Percentiles rank a stretch among this genome's conserved stretches.
Evolutionary conservation across 2,329 filamentous ascomycete species (phyloP).

Genomic region (Furcasterigmium sp.): DNA sequence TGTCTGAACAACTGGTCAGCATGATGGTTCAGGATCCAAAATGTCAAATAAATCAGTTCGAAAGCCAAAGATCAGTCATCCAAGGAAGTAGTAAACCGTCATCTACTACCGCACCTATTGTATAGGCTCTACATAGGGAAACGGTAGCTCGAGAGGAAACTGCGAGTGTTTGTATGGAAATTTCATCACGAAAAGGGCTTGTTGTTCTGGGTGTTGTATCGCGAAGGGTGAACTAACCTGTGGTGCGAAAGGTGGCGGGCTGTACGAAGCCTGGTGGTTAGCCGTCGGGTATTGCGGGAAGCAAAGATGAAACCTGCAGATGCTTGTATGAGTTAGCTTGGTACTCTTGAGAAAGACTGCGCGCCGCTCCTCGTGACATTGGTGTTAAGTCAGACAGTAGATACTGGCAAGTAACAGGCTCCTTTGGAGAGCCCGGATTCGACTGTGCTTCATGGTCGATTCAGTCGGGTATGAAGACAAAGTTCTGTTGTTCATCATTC

Average conservation of each 20-base stretch:
- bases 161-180: constrained; percentile 70
- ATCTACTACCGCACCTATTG: constrained; percentile 57
- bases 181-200: constrained; percentile 60
- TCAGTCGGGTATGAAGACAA: constrained; percentile 83
- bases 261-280: background rate
- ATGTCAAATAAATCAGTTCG: too few species aligned
- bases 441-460: constrained; percentile 80
- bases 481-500: constrained; percentile 66
- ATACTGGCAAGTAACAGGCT: constrained; percentile 92
- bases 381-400: constrained; percentile 59
- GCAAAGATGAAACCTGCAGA: too few species aligned
- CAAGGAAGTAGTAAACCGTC: constrained; percentile 69
- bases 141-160: constrained; percentile 88
- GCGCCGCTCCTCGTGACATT: background rate
- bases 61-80: constrained; percentile 57
- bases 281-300: background rate
- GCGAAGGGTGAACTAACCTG: background rate
- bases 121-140: constrained; percentile 21
- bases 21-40: background rate
- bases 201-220: background rate
- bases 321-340: constrained; percentile 10
- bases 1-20: background rate
- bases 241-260: background rate
- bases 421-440: constrained; percentile 58
- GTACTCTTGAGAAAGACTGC: background rate